phyloP scores from a whole-genome alignment of 108 stramenopile species.

The Cyclostephanos invisitatus region DNA sequence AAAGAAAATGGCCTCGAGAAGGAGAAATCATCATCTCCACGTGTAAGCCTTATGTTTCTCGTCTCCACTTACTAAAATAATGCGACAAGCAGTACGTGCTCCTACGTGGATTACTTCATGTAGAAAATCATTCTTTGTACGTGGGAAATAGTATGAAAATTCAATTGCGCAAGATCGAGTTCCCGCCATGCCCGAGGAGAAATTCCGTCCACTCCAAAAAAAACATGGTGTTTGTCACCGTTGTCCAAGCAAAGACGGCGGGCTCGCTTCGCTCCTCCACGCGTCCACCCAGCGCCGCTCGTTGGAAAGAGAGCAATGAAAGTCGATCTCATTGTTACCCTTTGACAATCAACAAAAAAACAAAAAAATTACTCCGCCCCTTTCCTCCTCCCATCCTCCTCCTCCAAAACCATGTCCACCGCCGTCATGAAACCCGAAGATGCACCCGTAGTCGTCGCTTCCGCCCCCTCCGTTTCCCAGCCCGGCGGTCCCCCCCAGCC shows the following conservation, averaged over 20 bases:
- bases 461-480: neutral
- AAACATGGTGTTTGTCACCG: too few species aligned
- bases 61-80: neutral
- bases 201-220: neutral
- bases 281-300: neutral
- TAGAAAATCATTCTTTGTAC: too few species aligned
- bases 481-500: conserved; percentile 7
- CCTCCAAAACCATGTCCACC: conserved; percentile 8
- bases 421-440: conserved; percentile 23
- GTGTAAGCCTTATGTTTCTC: neutral
- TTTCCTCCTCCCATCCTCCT: neutral
- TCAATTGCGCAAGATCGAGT: too few species aligned
- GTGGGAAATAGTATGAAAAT: neutral
- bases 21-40: too few species aligned
- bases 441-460: conserved; percentile 9
- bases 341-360: conserved; percentile 4
- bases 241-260: too few species aligned
- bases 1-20: too few species aligned
- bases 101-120: too few species aligned
- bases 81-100: too few species aligned
- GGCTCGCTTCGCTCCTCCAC: neutral
- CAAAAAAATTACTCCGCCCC: neutral
- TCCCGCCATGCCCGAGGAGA: neutral
- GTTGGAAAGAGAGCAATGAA: too few species aligned
- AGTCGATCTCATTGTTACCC: neutral